Percentiles rank a stretch among this genome's conserved stretches.
Conservation (phyloP, 1,284 basidiomycete genomes). For the Malassezia caprae region DNA sequence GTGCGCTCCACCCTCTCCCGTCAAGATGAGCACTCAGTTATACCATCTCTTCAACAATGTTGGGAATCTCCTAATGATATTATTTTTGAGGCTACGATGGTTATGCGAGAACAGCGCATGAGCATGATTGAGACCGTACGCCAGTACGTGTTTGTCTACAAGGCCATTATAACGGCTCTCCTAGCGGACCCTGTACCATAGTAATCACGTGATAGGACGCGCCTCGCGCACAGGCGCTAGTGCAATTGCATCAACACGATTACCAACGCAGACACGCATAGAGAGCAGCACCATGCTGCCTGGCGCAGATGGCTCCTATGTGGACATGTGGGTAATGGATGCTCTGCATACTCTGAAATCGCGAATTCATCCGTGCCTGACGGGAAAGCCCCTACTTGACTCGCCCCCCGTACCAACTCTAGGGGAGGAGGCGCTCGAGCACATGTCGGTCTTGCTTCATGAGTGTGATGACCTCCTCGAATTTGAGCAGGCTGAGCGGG, state of each 20-base stretch:
- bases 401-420: background rate
- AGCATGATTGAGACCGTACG: slow-evolving; percentile 40
- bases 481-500: slow-evolving; percentile 9
- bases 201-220: background rate
- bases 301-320: background rate
- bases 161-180: slow-evolving; percentile 31
- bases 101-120: slow-evolving; percentile 44
- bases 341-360: background rate
- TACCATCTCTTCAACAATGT: background rate
- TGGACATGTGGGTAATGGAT: background rate
- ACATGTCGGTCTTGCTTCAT: slow-evolving; percentile 2
- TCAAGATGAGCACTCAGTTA: background rate
- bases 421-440: background rate
- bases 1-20: slow-evolving; percentile 1
- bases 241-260: background rate
- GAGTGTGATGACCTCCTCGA: slow-evolving; percentile 13
- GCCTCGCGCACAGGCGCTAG: background rate
- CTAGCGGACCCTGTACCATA: slow-evolving; percentile 4
- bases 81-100: slow-evolving; percentile 4
- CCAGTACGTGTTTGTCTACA: slow-evolving; percentile 44
- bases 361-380: slow-evolving; percentile 4
- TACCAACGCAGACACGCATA: background rate
- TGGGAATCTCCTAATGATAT: slow-evolving; percentile 13
- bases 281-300: background rate
- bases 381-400: background rate